Evolutionary conservation across 129 eudicot species (phyloP), one percentile per base, ranked within the genome.

Genomic region (Ambrosia artemisiifolia): DNA sequence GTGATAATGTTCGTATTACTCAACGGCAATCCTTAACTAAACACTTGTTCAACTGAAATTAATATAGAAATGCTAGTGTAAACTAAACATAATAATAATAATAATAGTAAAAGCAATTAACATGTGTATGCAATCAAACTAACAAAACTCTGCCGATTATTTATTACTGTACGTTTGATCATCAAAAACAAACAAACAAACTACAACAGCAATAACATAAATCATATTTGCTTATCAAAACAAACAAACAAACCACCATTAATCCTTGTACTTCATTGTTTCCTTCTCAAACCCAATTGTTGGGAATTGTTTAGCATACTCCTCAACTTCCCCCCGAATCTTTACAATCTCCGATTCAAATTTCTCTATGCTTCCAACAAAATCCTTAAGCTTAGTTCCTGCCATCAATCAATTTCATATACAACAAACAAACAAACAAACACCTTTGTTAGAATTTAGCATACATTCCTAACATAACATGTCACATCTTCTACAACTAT

Each of bases 301-400:
- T 0, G 98, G 98, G 59, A 93, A 89, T 65, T 93, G 96, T 64
- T 93, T 89, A 2, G 98, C 98, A 77, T 83, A 93, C 60, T 89
- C 95, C 84, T 93, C 96, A 18, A 93, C 96, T 51, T 79, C 86
- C 3, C 65, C 72, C 35, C 93, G 77, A 18, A 93, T 83, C 78
- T 82, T 87, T 50, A 70, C 17, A 53, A 93, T 63, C 68, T 86
- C 95, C 20, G 88, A 71, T 72, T 85, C 84, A 67, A 81, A 44
- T 8, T 59, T 72, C 75, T 74, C 76, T 1, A 93, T 70, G 5
- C 91, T 61, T 63, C 86, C 87, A 78, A 90, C 92, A 51, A 93
- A 93, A 82, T 93, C 98, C 95, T 90, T 93, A 83, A 93, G 66
- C 70, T 90, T 93, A 28, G 92, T 82, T 47, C 98, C 98, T 93